Evolutionary conservation across 345 rosid genomes (phyloP).

Genomic region (Ceriops tagal): DNA sequence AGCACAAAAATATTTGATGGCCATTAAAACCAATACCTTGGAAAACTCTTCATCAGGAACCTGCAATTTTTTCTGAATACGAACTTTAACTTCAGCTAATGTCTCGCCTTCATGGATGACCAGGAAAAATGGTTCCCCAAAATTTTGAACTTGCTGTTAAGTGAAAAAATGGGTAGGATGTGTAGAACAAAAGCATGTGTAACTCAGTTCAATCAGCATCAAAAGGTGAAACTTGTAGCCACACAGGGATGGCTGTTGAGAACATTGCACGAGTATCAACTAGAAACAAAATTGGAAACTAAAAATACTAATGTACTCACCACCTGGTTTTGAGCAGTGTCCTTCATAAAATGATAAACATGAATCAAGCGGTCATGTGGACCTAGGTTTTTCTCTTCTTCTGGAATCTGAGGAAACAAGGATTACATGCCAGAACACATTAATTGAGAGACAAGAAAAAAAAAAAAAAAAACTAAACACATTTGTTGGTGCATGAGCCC

Average conservation of each 20-base stretch:
- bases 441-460: background rate
- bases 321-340: constrained; percentile 75
- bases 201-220: background rate
- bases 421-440: background rate
- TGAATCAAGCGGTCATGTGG: constrained; percentile 86
- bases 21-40: constrained; percentile 20
- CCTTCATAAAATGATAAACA: constrained; percentile 89
- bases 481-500: too few species aligned
- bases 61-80: constrained; percentile 34
- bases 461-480: background rate
- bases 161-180: background rate
- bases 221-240: background rate
- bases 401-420: constrained; percentile 60
- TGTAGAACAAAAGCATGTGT: background rate
- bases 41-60: constrained; percentile 37
- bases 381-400: constrained; percentile 92
- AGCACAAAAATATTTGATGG: background rate
- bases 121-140: constrained; percentile 96
- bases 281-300: background rate
- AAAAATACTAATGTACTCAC: constrained; percentile 15
- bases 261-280: background rate
- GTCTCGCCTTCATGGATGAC: constrained; percentile 91
- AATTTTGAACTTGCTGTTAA: constrained; percentile 78
- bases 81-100: constrained; percentile 69
- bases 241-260: background rate